phyloP scores from a whole-genome alignment of 1,139 yeast species.

The Kodamaea arcana region DNA sequence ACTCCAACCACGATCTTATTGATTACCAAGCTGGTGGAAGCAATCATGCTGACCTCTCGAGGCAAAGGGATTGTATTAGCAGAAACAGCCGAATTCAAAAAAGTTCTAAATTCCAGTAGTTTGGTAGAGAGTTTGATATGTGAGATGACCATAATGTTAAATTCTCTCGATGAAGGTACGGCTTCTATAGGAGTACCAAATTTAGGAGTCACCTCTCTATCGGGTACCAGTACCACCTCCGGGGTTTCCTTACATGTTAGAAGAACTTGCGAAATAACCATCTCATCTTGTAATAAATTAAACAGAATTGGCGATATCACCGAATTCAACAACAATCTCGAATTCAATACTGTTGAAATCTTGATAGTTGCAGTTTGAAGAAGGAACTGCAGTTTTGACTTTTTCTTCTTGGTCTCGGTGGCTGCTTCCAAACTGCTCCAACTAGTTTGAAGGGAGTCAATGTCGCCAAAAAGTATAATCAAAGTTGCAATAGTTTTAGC shows the following conservation, averaged over 20 bases:
- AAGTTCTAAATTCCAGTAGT: slow-evolving; percentile 24
- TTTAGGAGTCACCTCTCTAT: too few relatives aligned
- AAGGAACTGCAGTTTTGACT: slow-evolving; percentile 14
- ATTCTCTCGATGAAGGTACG: slow-evolving; percentile 7
- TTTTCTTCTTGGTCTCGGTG: neutral
- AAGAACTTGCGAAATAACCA: slow-evolving; percentile 29
- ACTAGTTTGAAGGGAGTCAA: slow-evolving; percentile 7
- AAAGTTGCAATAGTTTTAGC: slow-evolving; percentile 15
- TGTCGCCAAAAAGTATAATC: slow-evolving; percentile 12
- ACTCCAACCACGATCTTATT: slow-evolving; percentile 15
- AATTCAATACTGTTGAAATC: slow-evolving; percentile 7
- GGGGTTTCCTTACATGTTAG: slow-evolving; percentile 14
- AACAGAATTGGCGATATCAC: slow-evolving; percentile 37
- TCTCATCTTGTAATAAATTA: slow-evolving; percentile 25
- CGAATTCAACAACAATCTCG: slow-evolving; percentile 11
- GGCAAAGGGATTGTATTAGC: slow-evolving; percentile 4
- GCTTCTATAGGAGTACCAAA: too few relatives aligned
- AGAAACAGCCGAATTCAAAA: slow-evolving; percentile 10
- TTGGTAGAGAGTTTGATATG: slow-evolving; percentile 18
- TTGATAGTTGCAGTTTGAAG: slow-evolving; percentile 29
- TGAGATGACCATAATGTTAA: slow-evolving; percentile 18
- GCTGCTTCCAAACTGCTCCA: slow-evolving; percentile 7
- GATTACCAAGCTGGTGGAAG: slow-evolving; percentile 17
- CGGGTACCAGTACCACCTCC: too few relatives aligned
- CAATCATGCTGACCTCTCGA: slow-evolving; percentile 16